A percentile compares a stretch with the other conserved stretches of the same genome.
These are phyloP conservation scores for Penicillium italicum DNA, from an alignment of 2,329 filamentous ascomycete genomes.

Conservation along the genomic window DNA sequence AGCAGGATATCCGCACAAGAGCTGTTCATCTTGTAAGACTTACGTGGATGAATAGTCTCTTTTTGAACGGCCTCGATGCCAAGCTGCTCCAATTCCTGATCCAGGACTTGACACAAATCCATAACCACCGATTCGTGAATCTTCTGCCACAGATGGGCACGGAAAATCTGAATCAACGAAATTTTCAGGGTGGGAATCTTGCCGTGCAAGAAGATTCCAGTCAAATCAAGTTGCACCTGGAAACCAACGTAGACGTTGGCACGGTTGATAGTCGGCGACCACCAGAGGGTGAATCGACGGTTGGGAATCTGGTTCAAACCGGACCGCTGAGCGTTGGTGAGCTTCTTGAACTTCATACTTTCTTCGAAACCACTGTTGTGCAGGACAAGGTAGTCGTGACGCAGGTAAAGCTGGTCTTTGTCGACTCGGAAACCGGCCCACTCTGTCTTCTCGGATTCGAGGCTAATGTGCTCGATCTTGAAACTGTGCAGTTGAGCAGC, in stretches of 20 bases:
- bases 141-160: conserved; percentile 99
- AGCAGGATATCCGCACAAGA: conserved; percentile 96
- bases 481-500: conserved; percentile 31
- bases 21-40: conserved; percentile 99
- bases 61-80: conserved; percentile 98
- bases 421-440: conserved; percentile 54
- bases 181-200: conserved; percentile 99
- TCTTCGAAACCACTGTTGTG: conserved; percentile 53
- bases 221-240: conserved; percentile 96
- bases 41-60: conserved; percentile 97
- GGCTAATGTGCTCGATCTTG: conserved; percentile 40
- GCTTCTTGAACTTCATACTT: conserved; percentile 95
- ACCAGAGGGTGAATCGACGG: conserved; percentile 97
- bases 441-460: conserved; percentile 44
- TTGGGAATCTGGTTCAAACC: conserved; percentile 99
- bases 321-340: conserved; percentile 93
- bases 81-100: conserved; percentile 91
- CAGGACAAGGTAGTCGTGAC: conserved; percentile 49
- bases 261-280: conserved; percentile 88
- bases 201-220: conserved; percentile 97
- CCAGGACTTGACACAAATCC: conserved; percentile 98
- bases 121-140: conserved; percentile 98
- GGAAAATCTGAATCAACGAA: conserved; percentile 97
- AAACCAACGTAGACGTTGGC: conserved; percentile 99
- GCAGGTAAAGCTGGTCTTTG: conserved; percentile 50